phyloP scores from a whole-genome alignment of 192 early-diverging fungal species.

The Phycomyces nitens region DNA sequence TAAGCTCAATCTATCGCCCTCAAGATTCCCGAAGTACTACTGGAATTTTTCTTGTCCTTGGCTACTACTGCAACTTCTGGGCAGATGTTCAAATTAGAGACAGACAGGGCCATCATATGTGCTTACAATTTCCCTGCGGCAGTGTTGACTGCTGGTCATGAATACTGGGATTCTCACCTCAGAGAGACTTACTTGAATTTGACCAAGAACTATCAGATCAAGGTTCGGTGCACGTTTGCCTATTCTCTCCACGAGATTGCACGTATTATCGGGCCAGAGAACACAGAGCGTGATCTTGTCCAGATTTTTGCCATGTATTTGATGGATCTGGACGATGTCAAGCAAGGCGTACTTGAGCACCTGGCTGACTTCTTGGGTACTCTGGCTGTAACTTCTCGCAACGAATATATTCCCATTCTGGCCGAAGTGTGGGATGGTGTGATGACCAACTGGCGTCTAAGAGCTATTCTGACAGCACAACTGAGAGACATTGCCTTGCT shows the following conservation, averaged over 20 bases:
- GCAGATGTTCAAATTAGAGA: slow-evolving; percentile 44
- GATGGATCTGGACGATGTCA: slow-evolving; percentile 61
- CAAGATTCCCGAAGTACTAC: slow-evolving; percentile 49
- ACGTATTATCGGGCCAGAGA: slow-evolving; percentile 45
- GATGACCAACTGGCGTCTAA: slow-evolving; percentile 65
- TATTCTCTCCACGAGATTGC: slow-evolving; percentile 58
- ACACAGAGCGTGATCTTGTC: slow-evolving; percentile 47
- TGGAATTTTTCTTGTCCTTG: slow-evolving; percentile 45
- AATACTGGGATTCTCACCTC: slow-evolving; percentile 51
- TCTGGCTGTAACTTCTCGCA: slow-evolving; percentile 53
- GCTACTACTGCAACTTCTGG: slow-evolving; percentile 8
- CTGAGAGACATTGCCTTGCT: slow-evolving; percentile 58
- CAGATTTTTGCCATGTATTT: slow-evolving; percentile 50
- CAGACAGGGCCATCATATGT: slow-evolving; percentile 49
- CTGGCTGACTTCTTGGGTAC: slow-evolving; percentile 62
- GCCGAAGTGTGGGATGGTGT: slow-evolving; percentile 65
- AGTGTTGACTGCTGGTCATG: slow-evolving; percentile 49
- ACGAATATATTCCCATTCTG: slow-evolving; percentile 61
- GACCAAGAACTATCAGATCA: slow-evolving; percentile 45
- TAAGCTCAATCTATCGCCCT: too few species aligned
- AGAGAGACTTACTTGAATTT: slow-evolving; percentile 39
- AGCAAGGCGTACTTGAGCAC: slow-evolving; percentile 62
- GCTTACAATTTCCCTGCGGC: slow-evolving; percentile 60
- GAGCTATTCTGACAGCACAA: slow-evolving; percentile 67
- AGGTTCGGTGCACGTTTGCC: slow-evolving; percentile 49